phyloP scores from a whole-genome alignment of 805 yeast genomes.

The Kazachstania africana region DNA sequence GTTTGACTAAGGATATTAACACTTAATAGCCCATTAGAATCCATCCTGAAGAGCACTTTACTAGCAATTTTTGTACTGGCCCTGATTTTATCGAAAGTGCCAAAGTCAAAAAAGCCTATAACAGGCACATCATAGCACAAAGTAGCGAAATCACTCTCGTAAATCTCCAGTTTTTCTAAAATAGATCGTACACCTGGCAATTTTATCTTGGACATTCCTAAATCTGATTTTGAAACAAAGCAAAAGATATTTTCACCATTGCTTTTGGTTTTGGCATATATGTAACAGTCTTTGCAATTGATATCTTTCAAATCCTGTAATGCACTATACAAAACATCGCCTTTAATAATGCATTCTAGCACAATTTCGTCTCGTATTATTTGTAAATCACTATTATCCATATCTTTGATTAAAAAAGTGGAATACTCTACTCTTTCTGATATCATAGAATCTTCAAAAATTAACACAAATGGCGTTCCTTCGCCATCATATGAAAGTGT shows the following conservation, averaged over 20 bases:
- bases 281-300: slow-evolving; percentile 37
- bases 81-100: slow-evolving; percentile 35
- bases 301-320: slow-evolving; percentile 46
- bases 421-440: slow-evolving; percentile 47
- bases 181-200: slow-evolving; percentile 53
- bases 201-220: slow-evolving; percentile 56
- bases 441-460: slow-evolving; percentile 42
- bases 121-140: slow-evolving; percentile 19
- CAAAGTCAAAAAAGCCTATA: slow-evolving; percentile 40
- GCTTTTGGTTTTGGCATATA: slow-evolving; percentile 30
- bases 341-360: slow-evolving; percentile 42
- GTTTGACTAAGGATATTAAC: slow-evolving; percentile 34
- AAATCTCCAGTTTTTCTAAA: slow-evolving; percentile 44
- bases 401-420: slow-evolving; percentile 31
- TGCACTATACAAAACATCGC: slow-evolving; percentile 41
- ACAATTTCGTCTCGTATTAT: slow-evolving; percentile 33
- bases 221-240: slow-evolving; percentile 57
- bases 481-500: slow-evolving; percentile 37
- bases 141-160: slow-evolving; percentile 19
- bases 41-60: slow-evolving; percentile 44
- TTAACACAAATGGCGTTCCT: slow-evolving; percentile 43
- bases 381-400: slow-evolving; percentile 29
- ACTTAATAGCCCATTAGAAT: slow-evolving; percentile 36
- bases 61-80: slow-evolving; percentile 40
- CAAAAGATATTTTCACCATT: slow-evolving; percentile 25